A percentile compares a stretch with the other conserved stretches of the same genome.
Evolutionary conservation across 306 rosid genomes (phyloP).

Genomic region (Vachellia collinsii): DNA sequence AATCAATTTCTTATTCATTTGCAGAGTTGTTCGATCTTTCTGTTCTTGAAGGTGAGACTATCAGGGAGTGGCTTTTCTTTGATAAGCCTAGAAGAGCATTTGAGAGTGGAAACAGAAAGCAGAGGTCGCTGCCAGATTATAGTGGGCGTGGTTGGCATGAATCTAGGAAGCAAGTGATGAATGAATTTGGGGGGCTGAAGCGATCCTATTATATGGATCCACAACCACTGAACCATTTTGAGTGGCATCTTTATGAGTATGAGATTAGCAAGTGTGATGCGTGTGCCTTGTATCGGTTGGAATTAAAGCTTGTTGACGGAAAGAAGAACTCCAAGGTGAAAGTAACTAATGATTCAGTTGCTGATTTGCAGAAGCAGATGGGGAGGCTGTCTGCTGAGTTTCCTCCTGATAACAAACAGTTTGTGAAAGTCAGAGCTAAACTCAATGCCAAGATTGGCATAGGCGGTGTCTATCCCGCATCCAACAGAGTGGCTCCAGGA

Average conservation of each 20-base stretch:
- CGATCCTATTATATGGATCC: conserved; percentile 99
- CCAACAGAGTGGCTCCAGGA: conserved; percentile 57
- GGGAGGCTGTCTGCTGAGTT: conserved; percentile 96
- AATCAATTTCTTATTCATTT: conserved; percentile 36
- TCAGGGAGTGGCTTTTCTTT: conserved; percentile 98
- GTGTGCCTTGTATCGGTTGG: conserved; percentile 92
- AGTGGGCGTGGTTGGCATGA: conserved; percentile 99
- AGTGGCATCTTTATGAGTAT: conserved; percentile 98
- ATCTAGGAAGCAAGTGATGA: conserved; percentile 98
- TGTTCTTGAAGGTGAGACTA: conserved; percentile 86
- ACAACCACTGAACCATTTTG: conserved; percentile 83
- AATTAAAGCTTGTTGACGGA: conserved; percentile 92
- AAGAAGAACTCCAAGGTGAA: conserved; percentile 84
- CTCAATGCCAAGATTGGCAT: conserved; percentile 62
- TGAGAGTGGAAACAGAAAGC: conserved; percentile 99
- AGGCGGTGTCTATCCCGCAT: conserved; percentile 63
- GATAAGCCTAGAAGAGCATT: conserved; percentile 98
- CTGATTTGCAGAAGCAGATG: conserved; percentile 99
- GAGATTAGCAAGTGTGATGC: conserved; percentile 94
- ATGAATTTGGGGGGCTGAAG: conserved; percentile 91
- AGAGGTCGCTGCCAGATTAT: conserved; percentile 96
- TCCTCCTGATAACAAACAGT: conserved; percentile 75
- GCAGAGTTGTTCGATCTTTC: conserved; percentile 92
- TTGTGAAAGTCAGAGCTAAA: conserved; percentile 76
- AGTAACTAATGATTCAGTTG: conserved; percentile 74